Percentiles rank a stretch among this genome's conserved stretches.
phyloP scores from a whole-genome alignment of 1,284 basidiomycete species.

The Trametes pubescens region DNA sequence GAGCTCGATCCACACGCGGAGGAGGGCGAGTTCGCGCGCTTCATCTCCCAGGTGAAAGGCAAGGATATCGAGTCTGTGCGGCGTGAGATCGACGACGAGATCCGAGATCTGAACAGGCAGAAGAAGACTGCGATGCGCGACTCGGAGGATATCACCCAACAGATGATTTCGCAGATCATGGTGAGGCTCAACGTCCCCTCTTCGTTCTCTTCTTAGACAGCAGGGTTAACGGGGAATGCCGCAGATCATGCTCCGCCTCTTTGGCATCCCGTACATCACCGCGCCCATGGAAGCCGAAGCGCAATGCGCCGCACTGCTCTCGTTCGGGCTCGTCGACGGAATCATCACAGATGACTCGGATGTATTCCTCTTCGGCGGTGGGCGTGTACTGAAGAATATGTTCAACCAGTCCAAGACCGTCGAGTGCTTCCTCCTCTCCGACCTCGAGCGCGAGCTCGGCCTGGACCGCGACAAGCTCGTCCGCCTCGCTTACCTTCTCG shows the following conservation, averaged over 20 bases:
- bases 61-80: conserved; percentile 83
- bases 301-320: conserved; percentile 93
- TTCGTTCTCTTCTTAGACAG: no score
- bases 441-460: conserved; percentile 90
- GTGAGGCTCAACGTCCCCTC: conserved; percentile 47
- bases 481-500: conserved; percentile 91
- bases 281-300: conserved; percentile 99
- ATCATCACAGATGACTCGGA: conserved; percentile 99
- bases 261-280: conserved; percentile 98
- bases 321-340: conserved; percentile 90
- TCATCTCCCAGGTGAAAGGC: conserved; percentile 90
- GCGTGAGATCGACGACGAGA: conserved; percentile 93
- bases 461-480: conserved; percentile 90
- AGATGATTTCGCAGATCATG: conserved; percentile 98
- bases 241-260: conserved; percentile 87
- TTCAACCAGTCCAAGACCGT: conserved; percentile 99
- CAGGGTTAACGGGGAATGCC: neutral
- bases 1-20: conserved; percentile 87
- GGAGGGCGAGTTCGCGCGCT: conserved; percentile 91
- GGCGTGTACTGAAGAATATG: conserved; percentile 97
- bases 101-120: conserved; percentile 82
- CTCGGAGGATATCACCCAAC: conserved; percentile 93
- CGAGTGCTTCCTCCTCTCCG: conserved; percentile 90
- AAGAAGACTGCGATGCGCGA: conserved; percentile 91
- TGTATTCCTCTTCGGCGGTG: conserved; percentile 96